Conservation (phyloP, 2,329 filamentous ascomycete genomes). For the Aspergillus jensenii region DNA sequence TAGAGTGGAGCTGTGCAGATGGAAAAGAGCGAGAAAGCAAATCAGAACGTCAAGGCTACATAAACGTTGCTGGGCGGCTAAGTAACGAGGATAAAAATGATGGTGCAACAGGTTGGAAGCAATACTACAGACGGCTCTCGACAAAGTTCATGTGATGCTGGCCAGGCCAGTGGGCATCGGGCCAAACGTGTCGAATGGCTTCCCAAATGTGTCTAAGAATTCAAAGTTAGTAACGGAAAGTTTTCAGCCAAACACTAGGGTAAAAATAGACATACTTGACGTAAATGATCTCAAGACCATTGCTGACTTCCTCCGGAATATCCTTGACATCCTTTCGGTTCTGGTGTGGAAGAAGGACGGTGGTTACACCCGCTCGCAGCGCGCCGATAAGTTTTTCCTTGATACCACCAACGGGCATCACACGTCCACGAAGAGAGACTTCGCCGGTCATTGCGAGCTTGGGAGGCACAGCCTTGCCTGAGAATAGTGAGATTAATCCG, state of each 20-base stretch:
- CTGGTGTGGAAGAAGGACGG: slow-evolving; percentile 80
- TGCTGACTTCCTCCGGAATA: slow-evolving; percentile 82
- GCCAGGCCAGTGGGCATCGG: slow-evolving; percentile 79
- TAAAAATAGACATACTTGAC: slow-evolving; percentile 66
- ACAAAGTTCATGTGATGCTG: slow-evolving; percentile 68
- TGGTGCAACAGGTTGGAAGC: not conserved
- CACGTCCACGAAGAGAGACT: slow-evolving; percentile 77
- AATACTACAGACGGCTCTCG: slow-evolving; percentile 71
- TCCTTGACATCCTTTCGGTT: slow-evolving; percentile 93
- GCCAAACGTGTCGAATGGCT: slow-evolving; percentile 87
- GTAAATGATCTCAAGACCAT: slow-evolving; percentile 83
- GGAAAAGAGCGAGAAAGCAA: not conserved
- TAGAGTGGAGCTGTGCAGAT: not conserved
- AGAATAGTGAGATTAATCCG: slow-evolving; percentile 87
- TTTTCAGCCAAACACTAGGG: not conserved
- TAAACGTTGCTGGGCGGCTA: not conserved
- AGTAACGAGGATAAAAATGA: not conserved
- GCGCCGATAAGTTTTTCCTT: slow-evolving; percentile 98
- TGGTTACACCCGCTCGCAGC: slow-evolving; percentile 88
- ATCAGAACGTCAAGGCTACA: not conserved
- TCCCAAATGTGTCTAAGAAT: slow-evolving; percentile 81
- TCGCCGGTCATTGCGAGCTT: slow-evolving; percentile 92
- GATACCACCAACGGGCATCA: slow-evolving; percentile 94
- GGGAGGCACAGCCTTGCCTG: slow-evolving; percentile 79
- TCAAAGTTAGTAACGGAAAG: slow-evolving; percentile 14